Conservation (phyloP, 768 basidiomycete genomes). For the Leccinum uliginosum region DNA sequence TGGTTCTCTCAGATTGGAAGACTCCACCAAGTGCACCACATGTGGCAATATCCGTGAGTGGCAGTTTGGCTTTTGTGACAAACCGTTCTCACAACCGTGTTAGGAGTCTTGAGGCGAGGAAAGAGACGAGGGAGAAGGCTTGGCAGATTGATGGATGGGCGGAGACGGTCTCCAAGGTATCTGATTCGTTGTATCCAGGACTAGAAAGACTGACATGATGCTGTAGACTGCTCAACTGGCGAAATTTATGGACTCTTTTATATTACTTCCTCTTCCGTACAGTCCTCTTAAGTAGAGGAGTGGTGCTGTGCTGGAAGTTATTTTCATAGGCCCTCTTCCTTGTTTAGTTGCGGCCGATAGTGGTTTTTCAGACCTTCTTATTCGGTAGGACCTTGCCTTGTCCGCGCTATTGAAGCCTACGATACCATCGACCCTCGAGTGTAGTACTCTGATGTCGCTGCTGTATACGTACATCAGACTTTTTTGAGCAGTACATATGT, state of each 20-base stretch:
- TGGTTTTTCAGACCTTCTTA: neutral
- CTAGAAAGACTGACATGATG: neutral
- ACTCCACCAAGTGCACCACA: slow-evolving; percentile 86
- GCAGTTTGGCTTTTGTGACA: slow-evolving; percentile 3
- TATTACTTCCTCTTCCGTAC: slow-evolving; percentile 75
- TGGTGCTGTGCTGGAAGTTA: neutral
- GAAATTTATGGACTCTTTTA: slow-evolving; percentile 80
- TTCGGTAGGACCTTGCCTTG: neutral
- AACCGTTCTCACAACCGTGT: slow-evolving; percentile 8
- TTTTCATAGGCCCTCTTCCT: neutral
- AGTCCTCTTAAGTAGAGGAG: slow-evolving; percentile 72
- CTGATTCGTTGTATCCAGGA: slow-evolving; percentile 12
- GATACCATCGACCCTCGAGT: neutral
- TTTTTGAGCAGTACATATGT: neutral
- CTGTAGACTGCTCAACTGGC: slow-evolving; percentile 84
- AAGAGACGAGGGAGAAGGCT: slow-evolving; percentile 80
- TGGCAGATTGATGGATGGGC: slow-evolving; percentile 97
- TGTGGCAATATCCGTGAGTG: slow-evolving; percentile 94
- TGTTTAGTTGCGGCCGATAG: neutral
- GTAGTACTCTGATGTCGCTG: neutral
- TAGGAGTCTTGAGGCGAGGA: slow-evolving; percentile 74
- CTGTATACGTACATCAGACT: neutral
- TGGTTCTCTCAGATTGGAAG: slow-evolving; percentile 89
- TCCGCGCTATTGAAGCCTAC: neutral
- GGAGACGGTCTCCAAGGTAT: slow-evolving; percentile 86